Conservation (phyloP, 345 rosid genomes). For the Ailanthus altissimus region DNA sequence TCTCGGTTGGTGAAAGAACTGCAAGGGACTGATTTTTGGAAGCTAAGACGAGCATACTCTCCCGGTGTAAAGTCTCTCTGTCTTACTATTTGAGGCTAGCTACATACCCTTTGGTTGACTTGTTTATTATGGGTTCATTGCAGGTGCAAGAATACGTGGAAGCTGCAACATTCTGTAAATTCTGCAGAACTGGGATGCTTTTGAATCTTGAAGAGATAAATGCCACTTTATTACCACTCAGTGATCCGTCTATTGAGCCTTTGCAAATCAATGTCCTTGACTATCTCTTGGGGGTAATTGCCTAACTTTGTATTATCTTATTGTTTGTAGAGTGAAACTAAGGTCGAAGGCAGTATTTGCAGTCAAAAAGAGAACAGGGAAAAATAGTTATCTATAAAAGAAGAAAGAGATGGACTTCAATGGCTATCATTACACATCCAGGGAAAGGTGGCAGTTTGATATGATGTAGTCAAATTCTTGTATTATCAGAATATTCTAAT, state of each 20-base stretch:
- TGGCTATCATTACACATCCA: neutral
- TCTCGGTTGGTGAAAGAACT: slow-evolving; percentile 74
- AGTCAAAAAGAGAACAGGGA: neutral
- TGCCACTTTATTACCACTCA: slow-evolving; percentile 55
- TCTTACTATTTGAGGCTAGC: neutral
- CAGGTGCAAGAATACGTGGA: slow-evolving; percentile 96
- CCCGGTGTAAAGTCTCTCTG: slow-evolving; percentile 69
- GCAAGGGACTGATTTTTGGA: slow-evolving; percentile 91
- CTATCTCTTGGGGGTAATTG: slow-evolving; percentile 82
- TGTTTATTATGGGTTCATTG: slow-evolving; percentile 23
- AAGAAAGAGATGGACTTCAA: neutral
- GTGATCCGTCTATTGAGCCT: slow-evolving; percentile 72
- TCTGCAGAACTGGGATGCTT: slow-evolving; percentile 70
- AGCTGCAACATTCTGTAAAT: slow-evolving; percentile 87
- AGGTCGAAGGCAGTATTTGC: neutral
- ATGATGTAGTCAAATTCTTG: neutral
- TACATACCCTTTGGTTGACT: slow-evolving; percentile 5
- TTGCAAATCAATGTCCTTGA: slow-evolving; percentile 87
- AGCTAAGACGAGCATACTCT: slow-evolving; percentile 83
- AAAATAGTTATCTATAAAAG: neutral
- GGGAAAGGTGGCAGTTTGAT: neutral
- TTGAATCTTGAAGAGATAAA: slow-evolving; percentile 78
- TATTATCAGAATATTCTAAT: neutral
- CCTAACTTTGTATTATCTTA: slow-evolving; percentile 18
- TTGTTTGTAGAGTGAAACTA: neutral